Conservation (phyloP, 1,139 yeast species). For the Candida freyschussii region DNA sequence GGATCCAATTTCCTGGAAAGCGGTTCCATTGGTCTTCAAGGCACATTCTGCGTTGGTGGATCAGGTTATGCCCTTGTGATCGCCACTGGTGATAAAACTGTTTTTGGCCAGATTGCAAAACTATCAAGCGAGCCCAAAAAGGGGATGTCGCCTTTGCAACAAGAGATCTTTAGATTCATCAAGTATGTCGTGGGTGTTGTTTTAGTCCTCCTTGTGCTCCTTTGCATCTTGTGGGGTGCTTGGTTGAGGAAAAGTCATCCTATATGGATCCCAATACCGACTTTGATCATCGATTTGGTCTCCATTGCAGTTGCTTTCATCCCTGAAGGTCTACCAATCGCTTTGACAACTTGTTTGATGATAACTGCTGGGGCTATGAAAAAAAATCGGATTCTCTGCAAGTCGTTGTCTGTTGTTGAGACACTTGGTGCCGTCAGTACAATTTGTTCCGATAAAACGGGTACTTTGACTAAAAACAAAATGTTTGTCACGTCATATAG, state of each 20-base stretch:
- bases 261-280: slow-evolving; percentile 39
- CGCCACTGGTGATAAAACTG: slow-evolving; percentile 43
- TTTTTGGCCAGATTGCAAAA: slow-evolving; percentile 46
- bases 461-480: slow-evolving; percentile 47
- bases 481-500: slow-evolving; percentile 38
- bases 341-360: slow-evolving; percentile 46
- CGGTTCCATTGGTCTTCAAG: slow-evolving; percentile 43
- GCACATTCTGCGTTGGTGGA: slow-evolving; percentile 45
- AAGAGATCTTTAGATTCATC: slow-evolving; percentile 43
- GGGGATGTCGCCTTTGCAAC: slow-evolving; percentile 42
- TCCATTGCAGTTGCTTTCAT: slow-evolving; percentile 48
- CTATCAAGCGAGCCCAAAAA: slow-evolving; percentile 35
- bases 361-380: slow-evolving; percentile 48
- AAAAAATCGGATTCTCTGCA: slow-evolving; percentile 40
- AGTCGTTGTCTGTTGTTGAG: slow-evolving; percentile 42
- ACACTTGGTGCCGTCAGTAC: slow-evolving; percentile 49
- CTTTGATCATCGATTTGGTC: slow-evolving; percentile 33
- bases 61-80: slow-evolving; percentile 44
- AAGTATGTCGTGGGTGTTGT: slow-evolving; percentile 35
- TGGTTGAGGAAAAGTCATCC: slow-evolving; percentile 38
- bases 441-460: slow-evolving; percentile 51
- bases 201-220: slow-evolving; percentile 36
- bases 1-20: slow-evolving; percentile 42
- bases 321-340: slow-evolving; percentile 53
- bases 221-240: slow-evolving; percentile 45